Conservation (phyloP, 371 early-diverging fungal genomes). For the Mucor mucedo region DNA sequence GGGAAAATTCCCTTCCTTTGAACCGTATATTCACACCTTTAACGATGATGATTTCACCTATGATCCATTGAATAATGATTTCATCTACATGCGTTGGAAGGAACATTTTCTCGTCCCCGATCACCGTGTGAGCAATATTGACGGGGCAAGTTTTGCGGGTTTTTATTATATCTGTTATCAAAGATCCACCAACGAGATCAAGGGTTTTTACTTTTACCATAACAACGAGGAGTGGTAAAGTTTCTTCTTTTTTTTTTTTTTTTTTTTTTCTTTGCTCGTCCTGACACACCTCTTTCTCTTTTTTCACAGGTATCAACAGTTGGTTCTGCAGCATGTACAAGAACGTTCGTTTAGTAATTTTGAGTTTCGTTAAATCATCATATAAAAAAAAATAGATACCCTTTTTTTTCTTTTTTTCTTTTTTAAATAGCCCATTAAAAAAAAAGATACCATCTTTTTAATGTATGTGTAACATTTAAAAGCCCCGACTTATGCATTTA, state of each 20-base stretch:
- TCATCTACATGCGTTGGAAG: slow-evolving; percentile 97
- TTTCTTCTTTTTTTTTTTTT: background rate
- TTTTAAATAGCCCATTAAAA: too few species aligned
- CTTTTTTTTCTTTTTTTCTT: slow-evolving; percentile 1
- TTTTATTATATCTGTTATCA: slow-evolving; percentile 95
- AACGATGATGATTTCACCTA: slow-evolving; percentile 72
- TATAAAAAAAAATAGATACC: background rate
- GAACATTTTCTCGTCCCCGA: slow-evolving; percentile 96
- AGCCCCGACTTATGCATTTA: background rate
- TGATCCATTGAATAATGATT: slow-evolving; percentile 64
- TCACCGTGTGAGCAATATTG: slow-evolving; percentile 82
- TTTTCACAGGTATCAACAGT: slow-evolving; percentile 73
- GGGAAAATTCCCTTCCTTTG: slow-evolving; percentile 73
- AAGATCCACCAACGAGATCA: slow-evolving; percentile 75
- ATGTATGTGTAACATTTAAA: background rate
- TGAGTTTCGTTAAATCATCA: slow-evolving; percentile 60
- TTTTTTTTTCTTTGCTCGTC: background rate
- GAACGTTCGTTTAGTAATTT: slow-evolving; percentile 59
- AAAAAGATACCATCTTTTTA: background rate
- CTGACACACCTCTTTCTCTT: too few species aligned
- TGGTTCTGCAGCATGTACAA: slow-evolving; percentile 71
- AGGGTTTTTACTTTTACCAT: slow-evolving; percentile 89
- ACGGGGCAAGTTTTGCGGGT: slow-evolving; percentile 94
- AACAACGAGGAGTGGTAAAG: slow-evolving; percentile 75
- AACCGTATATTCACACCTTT: slow-evolving; percentile 63